These are phyloP conservation scores for Pseudogymnoascus sp. DNA, from an alignment of 2,329 filamentous ascomycete species.

Conservation along the genomic window DNA sequence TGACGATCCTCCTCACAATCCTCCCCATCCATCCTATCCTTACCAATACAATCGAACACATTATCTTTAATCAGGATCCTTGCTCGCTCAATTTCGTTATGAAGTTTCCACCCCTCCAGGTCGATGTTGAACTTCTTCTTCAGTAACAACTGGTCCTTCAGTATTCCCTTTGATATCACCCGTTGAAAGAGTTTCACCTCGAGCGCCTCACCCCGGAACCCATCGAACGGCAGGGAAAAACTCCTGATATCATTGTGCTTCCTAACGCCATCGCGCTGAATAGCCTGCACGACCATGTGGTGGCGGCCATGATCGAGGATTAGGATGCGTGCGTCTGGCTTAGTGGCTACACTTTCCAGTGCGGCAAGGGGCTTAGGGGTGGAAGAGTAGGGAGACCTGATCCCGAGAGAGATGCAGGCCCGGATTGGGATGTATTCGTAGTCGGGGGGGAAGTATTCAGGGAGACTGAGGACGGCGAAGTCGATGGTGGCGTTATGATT, in stretches of 20 bases:
- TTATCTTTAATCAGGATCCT: not conserved
- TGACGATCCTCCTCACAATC: not conserved
- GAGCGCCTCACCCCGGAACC: not conserved
- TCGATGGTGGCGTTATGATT: not conserved
- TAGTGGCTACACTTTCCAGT: not conserved
- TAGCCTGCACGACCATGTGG: not conserved
- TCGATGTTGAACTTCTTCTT: not conserved
- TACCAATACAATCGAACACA: not conserved
- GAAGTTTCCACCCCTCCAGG: not conserved
- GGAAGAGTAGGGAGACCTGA: not conserved
- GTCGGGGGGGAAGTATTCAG: not conserved
- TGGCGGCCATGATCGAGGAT: not conserved
- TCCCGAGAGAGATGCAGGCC: not conserved
- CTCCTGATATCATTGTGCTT: not conserved
- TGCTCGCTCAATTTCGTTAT: not conserved
- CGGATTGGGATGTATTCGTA: not conserved
- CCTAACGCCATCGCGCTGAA: not conserved
- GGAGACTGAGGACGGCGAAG: not conserved
- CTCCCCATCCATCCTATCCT: not conserved
- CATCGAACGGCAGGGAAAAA: not conserved
- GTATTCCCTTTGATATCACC: not conserved
- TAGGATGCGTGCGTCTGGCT: not conserved
- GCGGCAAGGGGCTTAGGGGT: not conserved
- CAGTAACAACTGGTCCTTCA: not conserved
- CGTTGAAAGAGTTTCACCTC: not conserved